A percentile compares a stretch with the other conserved stretches of the same genome.
Evolutionary conservation across 805 yeast species (phyloP).

Genomic region (Candida maltosa): DNA sequence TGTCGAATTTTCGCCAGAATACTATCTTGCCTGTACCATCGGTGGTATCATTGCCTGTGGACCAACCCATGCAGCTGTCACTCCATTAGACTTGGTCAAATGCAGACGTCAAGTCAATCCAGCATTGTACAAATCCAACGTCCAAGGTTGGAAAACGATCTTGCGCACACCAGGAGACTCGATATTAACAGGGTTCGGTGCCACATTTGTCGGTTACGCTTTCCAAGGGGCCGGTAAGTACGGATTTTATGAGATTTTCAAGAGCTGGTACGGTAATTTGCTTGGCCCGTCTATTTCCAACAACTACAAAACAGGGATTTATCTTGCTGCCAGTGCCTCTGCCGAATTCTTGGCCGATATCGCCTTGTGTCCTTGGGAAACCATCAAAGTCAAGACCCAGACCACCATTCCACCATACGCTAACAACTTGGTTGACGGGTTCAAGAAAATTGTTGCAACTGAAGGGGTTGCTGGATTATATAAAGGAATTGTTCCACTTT

Average conservation of each 20-base stretch:
- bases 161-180: conserved; percentile 75
- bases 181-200: conserved; percentile 84
- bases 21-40: conserved; percentile 68
- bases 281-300: conserved; percentile 62
- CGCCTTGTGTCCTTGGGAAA: conserved; percentile 89
- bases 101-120: conserved; percentile 89
- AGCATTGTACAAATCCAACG: conserved; percentile 64
- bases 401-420: conserved; percentile 89
- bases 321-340: conserved; percentile 81
- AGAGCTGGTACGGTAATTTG: conserved; percentile 66
- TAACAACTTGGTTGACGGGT: conserved; percentile 59
- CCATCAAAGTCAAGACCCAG: conserved; percentile 91
- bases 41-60: conserved; percentile 92
- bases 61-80: conserved; percentile 90
- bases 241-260: conserved; percentile 91
- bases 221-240: conserved; percentile 97
- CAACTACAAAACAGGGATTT: conserved; percentile 70
- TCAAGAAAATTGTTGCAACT: conserved; percentile 57
- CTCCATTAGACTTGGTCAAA: conserved; percentile 91
- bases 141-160: conserved; percentile 80
- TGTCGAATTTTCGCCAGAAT: conserved; percentile 56
- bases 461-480: conserved; percentile 78
- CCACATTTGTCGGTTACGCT: conserved; percentile 90
- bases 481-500: conserved; percentile 86
- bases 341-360: conserved; percentile 94